These are phyloP conservation scores for Penicillium crustosum DNA, from an alignment of 2,329 filamentous ascomycete genomes.

Conservation along the genomic window DNA sequence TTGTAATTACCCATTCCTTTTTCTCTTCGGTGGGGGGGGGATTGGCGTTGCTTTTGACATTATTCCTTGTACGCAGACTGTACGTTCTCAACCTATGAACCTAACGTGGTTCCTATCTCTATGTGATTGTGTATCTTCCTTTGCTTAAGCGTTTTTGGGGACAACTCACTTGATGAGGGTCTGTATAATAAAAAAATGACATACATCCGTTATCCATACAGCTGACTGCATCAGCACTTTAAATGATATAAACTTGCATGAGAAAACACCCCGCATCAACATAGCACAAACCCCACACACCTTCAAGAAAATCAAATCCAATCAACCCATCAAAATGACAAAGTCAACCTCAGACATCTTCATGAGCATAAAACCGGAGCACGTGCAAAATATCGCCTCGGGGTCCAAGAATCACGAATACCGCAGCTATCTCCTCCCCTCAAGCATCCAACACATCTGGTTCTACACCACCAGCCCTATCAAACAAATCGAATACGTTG, in stretches of 20 bases:
- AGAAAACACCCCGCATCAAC: neutral
- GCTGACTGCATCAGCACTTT: too few species aligned
- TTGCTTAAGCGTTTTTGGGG: neutral
- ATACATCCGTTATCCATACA: neutral
- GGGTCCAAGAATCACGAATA: constrained; percentile 54
- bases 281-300: neutral
- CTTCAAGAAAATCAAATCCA: neutral
- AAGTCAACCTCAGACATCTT: constrained; percentile 40
- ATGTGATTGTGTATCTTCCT: neutral
- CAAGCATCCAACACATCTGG: constrained; percentile 61
- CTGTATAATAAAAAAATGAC: neutral
- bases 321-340: neutral
- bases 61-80: neutral
- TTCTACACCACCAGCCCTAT: constrained; percentile 54
- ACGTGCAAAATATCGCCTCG: constrained; percentile 37
- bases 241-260: neutral
- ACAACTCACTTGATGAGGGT: neutral
- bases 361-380: constrained; percentile 51
- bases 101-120: neutral
- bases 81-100: neutral
- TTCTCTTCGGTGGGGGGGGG: neutral
- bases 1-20: neutral
- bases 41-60: neutral
- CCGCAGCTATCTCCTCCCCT: constrained; percentile 53
- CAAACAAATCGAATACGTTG: constrained; percentile 60